Percentiles rank a stretch among this genome's conserved stretches.
These are phyloP conservation scores for Saccharomycopsis crataegensis DNA, from an alignment of 1,139 yeast species.

Conservation along the genomic window DNA sequence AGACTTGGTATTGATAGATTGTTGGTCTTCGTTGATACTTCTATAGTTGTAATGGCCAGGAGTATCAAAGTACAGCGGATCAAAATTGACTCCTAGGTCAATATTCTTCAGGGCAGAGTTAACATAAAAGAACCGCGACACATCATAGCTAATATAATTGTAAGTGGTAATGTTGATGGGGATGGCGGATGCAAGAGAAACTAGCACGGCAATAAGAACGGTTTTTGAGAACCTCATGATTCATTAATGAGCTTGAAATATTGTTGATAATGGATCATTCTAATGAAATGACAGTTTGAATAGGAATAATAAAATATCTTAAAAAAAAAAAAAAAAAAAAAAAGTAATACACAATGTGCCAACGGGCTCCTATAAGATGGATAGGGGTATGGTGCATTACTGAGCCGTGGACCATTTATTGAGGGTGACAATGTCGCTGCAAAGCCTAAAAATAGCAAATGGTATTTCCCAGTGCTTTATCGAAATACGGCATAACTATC, in stretches of 20 bases:
- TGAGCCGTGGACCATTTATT: not conserved
- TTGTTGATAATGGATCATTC: not conserved
- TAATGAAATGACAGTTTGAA: not conserved
- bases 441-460: too few species aligned
- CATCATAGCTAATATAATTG: conserved; percentile 16
- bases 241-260: not conserved
- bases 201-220: not conserved
- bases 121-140: conserved; percentile 9
- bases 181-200: not conserved
- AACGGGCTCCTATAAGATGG: not conserved
- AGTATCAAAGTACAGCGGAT: not conserved
- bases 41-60: not conserved
- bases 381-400: not conserved
- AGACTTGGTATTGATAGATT: not conserved
- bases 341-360: not conserved
- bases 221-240: not conserved
- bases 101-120: conserved; percentile 3
- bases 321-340: not conserved
- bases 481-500: too few species aligned
- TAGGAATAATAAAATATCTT: not conserved
- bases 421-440: not conserved
- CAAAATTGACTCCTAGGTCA: not conserved
- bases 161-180: conserved; percentile 19
- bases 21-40: not conserved
- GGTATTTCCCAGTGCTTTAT: too few species aligned